A percentile compares a stretch with the other conserved stretches of the same genome.
These are phyloP conservation scores for Hemisphaericaspora nanyangensis DNA, from an alignment of 805 yeast genomes.

Conservation along the genomic window DNA sequence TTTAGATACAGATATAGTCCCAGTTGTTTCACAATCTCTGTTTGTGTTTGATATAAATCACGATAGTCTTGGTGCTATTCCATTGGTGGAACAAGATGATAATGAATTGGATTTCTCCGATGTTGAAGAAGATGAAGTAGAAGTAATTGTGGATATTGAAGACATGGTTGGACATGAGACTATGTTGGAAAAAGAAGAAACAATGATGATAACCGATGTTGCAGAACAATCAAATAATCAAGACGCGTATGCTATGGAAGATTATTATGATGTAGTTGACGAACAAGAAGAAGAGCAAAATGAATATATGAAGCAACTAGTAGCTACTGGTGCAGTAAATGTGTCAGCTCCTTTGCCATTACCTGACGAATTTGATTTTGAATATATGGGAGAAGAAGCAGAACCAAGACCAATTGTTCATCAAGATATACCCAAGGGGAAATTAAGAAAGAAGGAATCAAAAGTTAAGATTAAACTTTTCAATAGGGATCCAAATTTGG, in stretches of 20 bases:
- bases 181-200: background rate
- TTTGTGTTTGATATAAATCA: background rate
- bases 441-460: slow-evolving; percentile 1
- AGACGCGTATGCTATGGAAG: background rate
- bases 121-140: background rate
- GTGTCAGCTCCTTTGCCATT: background rate
- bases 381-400: background rate
- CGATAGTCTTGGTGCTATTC: background rate
- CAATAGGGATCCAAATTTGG: slow-evolving; percentile 7
- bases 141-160: too few species aligned
- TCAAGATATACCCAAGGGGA: background rate
- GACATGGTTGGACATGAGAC: background rate
- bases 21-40: background rate
- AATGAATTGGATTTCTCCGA: background rate
- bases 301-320: background rate
- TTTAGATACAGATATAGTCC: background rate
- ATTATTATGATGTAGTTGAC: background rate
- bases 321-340: background rate
- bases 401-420: background rate
- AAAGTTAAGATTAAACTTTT: slow-evolving; percentile 7
- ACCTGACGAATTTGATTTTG: background rate
- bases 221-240: background rate
- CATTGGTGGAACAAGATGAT: background rate
- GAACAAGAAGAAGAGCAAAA: background rate
- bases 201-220: background rate